phyloP scores from a whole-genome alignment of 202 grass and related monocot genomes.

The Panicum hallii region DNA sequence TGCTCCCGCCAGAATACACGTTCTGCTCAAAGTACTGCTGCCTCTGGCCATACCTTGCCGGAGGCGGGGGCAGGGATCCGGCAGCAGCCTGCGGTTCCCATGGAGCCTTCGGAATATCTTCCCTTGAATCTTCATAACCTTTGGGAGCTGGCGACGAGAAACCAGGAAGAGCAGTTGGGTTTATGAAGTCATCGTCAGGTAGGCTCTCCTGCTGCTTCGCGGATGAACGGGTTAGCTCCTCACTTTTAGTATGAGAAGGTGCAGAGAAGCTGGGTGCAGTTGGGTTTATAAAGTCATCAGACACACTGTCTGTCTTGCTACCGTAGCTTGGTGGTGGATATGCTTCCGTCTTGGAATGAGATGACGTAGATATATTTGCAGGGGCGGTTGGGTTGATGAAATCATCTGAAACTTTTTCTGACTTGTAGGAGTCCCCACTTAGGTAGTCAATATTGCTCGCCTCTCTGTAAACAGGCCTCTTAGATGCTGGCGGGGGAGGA shows the following conservation, averaged over 20 bases:
- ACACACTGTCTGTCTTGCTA: slow-evolving; percentile 37
- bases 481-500: slow-evolving; percentile 67
- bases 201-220: slow-evolving; percentile 46
- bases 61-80: slow-evolving; percentile 79
- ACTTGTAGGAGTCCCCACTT: slow-evolving; percentile 66
- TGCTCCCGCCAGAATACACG: slow-evolving; percentile 54
- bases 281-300: slow-evolving; percentile 62
- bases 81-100: slow-evolving; percentile 66
- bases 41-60: slow-evolving; percentile 82
- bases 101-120: slow-evolving; percentile 68
- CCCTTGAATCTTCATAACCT: slow-evolving; percentile 49
- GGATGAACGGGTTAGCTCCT: slow-evolving; percentile 28
- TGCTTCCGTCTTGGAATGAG: slow-evolving; percentile 43
- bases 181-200: slow-evolving; percentile 67
- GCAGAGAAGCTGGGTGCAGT: slow-evolving; percentile 56
- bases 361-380: slow-evolving; percentile 46
- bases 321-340: slow-evolving; percentile 37
- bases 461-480: slow-evolving; percentile 64
- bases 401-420: slow-evolving; percentile 58
- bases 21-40: slow-evolving; percentile 85
- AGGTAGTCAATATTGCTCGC: slow-evolving; percentile 64
- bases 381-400: slow-evolving; percentile 61
- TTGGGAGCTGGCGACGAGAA: slow-evolving; percentile 49
- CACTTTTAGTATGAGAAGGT: slow-evolving; percentile 36
- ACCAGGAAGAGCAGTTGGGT: slow-evolving; percentile 58